A percentile compares a stretch with the other conserved stretches of the same genome.
phyloP scores from a whole-genome alignment of 345 rosid species.

The Atalantia buxifolia region DNA sequence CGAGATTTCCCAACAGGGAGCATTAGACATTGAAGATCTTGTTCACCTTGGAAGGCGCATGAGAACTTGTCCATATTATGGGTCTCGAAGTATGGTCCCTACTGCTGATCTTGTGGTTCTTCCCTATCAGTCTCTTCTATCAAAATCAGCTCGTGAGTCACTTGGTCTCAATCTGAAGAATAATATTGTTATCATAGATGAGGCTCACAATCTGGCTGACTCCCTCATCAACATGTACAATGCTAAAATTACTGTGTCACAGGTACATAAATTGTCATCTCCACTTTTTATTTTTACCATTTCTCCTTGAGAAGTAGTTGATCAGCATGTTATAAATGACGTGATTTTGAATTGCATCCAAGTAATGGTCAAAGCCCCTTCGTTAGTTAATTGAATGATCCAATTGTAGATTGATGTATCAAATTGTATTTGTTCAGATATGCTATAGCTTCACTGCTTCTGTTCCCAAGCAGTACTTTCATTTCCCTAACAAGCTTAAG shows the following conservation, averaged over 20 bases:
- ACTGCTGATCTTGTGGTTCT: conserved; percentile 86
- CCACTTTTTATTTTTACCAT: not conserved
- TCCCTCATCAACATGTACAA: conserved; percentile 87
- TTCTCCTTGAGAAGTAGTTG: conserved; percentile 2
- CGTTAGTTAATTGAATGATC: not conserved
- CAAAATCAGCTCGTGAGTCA: conserved; percentile 88
- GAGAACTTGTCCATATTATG: conserved; percentile 91
- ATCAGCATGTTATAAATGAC: not conserved
- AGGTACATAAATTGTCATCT: conserved; percentile 41
- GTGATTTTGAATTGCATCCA: not conserved
- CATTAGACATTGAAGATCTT: conserved; percentile 90
- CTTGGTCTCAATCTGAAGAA: conserved; percentile 81
- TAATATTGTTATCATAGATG: conserved; percentile 80
- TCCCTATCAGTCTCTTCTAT: conserved; percentile 91
- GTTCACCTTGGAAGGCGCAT: conserved; percentile 63
- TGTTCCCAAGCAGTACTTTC: not conserved
- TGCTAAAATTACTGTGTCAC: conserved; percentile 61
- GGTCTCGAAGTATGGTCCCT: conserved; percentile 69
- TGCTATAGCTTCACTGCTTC: not conserved
- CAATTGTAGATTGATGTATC: not conserved
- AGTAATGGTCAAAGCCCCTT: not conserved
- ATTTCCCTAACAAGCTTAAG: not conserved
- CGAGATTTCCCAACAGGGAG: conserved; percentile 52
- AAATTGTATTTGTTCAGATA: not conserved
- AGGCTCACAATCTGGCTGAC: conserved; percentile 98